Conservation (phyloP, 169 alveolate genomes). For the Eimeria sp. region DNA sequence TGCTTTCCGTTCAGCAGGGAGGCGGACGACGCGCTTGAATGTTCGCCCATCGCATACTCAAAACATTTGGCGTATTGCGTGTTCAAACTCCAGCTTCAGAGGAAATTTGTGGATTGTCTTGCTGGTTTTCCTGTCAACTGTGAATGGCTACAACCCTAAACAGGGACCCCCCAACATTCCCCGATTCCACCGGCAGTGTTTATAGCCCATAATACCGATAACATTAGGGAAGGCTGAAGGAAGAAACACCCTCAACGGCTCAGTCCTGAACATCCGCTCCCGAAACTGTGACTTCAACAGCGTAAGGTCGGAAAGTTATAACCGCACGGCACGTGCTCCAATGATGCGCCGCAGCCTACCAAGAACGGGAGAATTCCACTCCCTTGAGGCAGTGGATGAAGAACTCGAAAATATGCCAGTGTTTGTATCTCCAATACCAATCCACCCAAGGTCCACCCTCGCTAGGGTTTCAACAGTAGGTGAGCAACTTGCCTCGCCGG, state of each 20-base stretch:
- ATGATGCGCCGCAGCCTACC: slow-evolving; percentile 26
- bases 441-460: slow-evolving; percentile 45
- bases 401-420: slow-evolving; percentile 61
- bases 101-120: not conserved
- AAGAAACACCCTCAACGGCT: not conserved
- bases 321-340: not conserved
- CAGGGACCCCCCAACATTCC: not conserved
- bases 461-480: slow-evolving; percentile 68
- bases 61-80: not conserved
- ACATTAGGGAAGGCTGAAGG: not conserved
- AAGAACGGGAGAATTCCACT: not conserved
- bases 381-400: slow-evolving; percentile 19
- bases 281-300: not conserved
- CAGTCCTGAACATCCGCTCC: not conserved
- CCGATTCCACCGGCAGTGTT: not conserved
- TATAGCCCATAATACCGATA: not conserved
- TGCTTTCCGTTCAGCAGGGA: not conserved
- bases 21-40: not conserved
- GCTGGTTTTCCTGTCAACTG: not conserved
- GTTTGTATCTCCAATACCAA: slow-evolving; percentile 64
- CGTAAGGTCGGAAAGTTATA: not conserved
- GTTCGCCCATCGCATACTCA: slow-evolving; percentile 20
- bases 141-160: not conserved
- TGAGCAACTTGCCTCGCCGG: slow-evolving; percentile 26
- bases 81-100: not conserved